These are phyloP conservation scores for Isabelozyma heimii DNA, from an alignment of 805 yeast genomes.

Conservation along the genomic window DNA sequence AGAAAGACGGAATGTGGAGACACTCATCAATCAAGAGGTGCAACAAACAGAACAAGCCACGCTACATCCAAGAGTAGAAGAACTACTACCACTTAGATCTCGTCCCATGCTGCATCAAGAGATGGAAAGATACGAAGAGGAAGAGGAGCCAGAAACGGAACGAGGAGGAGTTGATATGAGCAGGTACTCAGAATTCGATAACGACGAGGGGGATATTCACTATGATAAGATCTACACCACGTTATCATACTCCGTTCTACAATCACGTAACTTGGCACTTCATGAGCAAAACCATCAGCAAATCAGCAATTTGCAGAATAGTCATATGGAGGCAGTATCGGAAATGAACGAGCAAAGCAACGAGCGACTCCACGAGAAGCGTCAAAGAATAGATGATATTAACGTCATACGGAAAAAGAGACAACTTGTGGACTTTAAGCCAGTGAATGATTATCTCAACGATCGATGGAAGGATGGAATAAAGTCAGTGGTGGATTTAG, in stretches of 20 bases:
- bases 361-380: constrained; percentile 31
- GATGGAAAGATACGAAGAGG: constrained; percentile 26
- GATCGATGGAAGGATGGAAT: constrained; percentile 52
- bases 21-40: constrained; percentile 26
- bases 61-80: constrained; percentile 20
- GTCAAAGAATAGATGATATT: constrained; percentile 41
- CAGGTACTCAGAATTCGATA: constrained; percentile 24
- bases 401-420: constrained; percentile 39
- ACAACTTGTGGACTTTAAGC: constrained; percentile 41
- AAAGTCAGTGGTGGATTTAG: constrained; percentile 32
- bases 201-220: constrained; percentile 12
- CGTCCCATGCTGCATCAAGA: constrained; percentile 10
- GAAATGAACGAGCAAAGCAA: constrained; percentile 17
- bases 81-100: constrained; percentile 12
- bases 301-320: constrained; percentile 36
- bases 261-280: constrained; percentile 39
- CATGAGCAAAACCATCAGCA: constrained; percentile 31
- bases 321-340: constrained; percentile 21
- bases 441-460: constrained; percentile 43
- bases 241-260: constrained; percentile 38
- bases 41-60: neutral
- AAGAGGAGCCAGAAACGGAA: constrained; percentile 17
- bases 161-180: constrained; percentile 31
- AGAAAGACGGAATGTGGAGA: constrained; percentile 34
- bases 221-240: constrained; percentile 30